Base-by-base conservation (phyloP, 306 rosid species). In the Oxytropis ochrocephala region DNA sequence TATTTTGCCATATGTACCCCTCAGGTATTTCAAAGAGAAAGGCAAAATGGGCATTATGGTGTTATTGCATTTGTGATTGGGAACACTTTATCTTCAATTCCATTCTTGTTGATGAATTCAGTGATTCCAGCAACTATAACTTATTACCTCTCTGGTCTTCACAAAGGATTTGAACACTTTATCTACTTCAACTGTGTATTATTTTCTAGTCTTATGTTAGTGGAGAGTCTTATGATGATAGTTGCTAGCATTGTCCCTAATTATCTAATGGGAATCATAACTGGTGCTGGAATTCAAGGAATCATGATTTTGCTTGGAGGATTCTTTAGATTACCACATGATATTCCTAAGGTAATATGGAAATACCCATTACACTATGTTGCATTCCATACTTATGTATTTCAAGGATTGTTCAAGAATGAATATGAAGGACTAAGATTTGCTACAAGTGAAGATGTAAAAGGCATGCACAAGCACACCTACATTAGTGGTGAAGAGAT, bases 141-240 rank as follows among this genome's bases (percentile, higher is more conserved):
- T n/a, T 91, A 88, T 27, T 83, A 52, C 77, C 83, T 77, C 3
- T 77, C 89, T 1, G 82, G 85, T 13, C 97, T 88, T 16, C 96
- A 80, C 2, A 69, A 8, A 0, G 89, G 85, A 12, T 51, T 0
- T 7, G 82, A 74, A 6, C 79, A 83, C 44, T 85, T 86, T 49
- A 0, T 82, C 3, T 88, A 58, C 85, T 91, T 85, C 39, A 35
- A 30, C 8, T 41, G 57, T 10, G 69, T 79, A 4, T 9, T 91
- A 0, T 85, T 86, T 65, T 67, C 83, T 0, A 76, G 87, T 63
- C 67, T 88, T 30, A 75, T 79, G 91, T 32, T 91, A 14, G 93
- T 91, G 11, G 97, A 91, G 74, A 86, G 93, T 74, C 77, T 88
- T 0, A 91, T 88, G 96, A 88, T 91, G 97, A 80, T 84, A 60